Base-by-base conservation (phyloP, 257 asterid species). In the Nicotiana tomentosiformis region DNA sequence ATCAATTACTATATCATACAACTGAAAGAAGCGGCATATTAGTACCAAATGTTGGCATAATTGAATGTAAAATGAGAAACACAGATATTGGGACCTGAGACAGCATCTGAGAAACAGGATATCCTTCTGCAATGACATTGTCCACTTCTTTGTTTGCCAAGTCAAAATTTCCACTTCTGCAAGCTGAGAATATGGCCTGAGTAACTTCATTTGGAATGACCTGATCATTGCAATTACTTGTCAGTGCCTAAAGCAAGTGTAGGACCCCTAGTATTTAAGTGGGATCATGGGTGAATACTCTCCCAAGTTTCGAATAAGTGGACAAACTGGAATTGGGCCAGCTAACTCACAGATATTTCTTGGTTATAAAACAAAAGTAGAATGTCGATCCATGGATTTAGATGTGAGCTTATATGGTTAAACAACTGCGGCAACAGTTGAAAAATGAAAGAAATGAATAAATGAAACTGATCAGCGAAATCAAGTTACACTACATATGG, bases 71-170 rank as follows among this genome's bases (percentile, higher is more conserved):
- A 23, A 56, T 15, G 37, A 32, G 80, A 56, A 74, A 72, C 61
- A 77, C 72, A 64, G 66, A 82, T 43, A 87, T 69, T 10, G 80
- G 62, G 56, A 96, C 99, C 98, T 96, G 99, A 81, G 88, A 91
- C 72, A 96, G 90, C 91, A 90, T 90, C 91, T 93, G 98, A 85
- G 99, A 91, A 85, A 83, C 97, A 37, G 99, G 98, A 90, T 96
- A 94, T 68, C 99, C 99, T 89, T 94, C 99, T 18, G 98, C 97
- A 67, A 92, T 91, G 74, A 92, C 91, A 78, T 92, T 91, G 84
- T 91, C 91, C 35, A 93, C 97, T 91, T 94, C 97, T 86, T 87
- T 93, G 89, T 96, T 95, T 15, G 98, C 97, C 83, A 81, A 83
- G 90, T 96, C 99, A 84, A 94, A 96, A 77, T 92, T 79, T 55